Base-by-base conservation (phyloP, 495 filamentous ascomycete genomes). In the Lophiostoma macrostomum region DNA sequence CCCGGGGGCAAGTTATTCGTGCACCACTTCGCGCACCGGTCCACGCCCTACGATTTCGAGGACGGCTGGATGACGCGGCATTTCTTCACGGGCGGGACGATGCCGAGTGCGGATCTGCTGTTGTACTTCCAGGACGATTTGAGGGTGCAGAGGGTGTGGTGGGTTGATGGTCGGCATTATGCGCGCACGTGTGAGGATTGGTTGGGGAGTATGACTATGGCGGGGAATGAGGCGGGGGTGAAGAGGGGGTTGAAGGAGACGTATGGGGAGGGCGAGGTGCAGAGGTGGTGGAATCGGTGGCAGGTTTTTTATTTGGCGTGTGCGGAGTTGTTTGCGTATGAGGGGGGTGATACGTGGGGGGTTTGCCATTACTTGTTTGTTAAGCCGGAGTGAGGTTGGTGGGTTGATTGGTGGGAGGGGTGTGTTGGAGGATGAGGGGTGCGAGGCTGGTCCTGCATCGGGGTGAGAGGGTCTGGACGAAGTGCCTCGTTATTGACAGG, bases 11-110 rank as follows among this genome's bases (percentile, higher is more conserved):
- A 83, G 69, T 64, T 84, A 18, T 84, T 85, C 60, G 79, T 83
- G 35, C 83, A 86, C 58, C 73, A 81, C 38, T 85, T 86, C 66
- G 68, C 65, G 30, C 83, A 86, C 53, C 74, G 69, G 40, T 71
- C 73, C 13, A 80, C 77, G 18, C 80, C 83, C 0, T 85, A 86
- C 64, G 79, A 85, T 57, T 85, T 78, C 58, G 80, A 83, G 43
- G 74, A 76, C 14, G 83, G 83, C n/a, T 86, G 83, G 83, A 86
- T 86, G 83, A 84, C 77, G 36, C 72, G 70, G 45, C 69, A 83
- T 59, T 86, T 86, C 67, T 86, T 86, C 64, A 80, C 79, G 6
- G 82, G 82, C 16, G 83, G 83, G 3, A 86, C 81, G 2, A 86
- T 86, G 83, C 79, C 76, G 5, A 79, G 74, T 18, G 75, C 78